These are phyloP conservation scores for Cladosporium phlei DNA, from an alignment of 2,329 filamentous ascomycete genomes.

Conservation along the genomic window DNA sequence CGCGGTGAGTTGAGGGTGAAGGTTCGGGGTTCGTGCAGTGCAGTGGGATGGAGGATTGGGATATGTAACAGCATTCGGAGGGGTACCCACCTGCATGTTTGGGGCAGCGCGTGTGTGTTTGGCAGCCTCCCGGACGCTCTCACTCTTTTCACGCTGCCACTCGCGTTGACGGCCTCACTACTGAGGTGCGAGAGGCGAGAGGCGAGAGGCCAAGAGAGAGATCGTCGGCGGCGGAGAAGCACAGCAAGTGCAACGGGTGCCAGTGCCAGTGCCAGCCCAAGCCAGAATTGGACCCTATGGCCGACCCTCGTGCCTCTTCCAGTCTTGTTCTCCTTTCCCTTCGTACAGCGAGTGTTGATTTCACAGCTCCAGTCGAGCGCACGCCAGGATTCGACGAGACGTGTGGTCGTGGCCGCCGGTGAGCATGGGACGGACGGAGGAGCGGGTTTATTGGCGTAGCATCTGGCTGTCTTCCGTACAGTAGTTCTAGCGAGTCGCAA, in stretches of 20 bases:
- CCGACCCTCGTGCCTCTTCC: too few relatives aligned
- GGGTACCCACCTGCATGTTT: conserved; percentile 12
- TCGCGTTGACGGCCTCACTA: not conserved
- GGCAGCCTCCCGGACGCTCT: not conserved
- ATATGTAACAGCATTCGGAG: too few relatives aligned
- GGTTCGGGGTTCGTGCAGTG: not conserved
- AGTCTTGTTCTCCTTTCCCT: too few relatives aligned
- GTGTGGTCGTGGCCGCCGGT: too few relatives aligned
- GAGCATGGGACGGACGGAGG: too few relatives aligned
- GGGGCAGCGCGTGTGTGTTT: not conserved
- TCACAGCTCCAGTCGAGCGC: not conserved
- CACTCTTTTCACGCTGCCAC: not conserved
- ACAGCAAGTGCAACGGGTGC: conserved; percentile 2
- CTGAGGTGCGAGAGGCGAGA: not conserved
- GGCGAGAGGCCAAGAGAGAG: not conserved
- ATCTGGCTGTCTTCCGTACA: too few relatives aligned
- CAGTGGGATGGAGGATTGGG: not conserved
- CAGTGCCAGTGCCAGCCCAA: conserved; percentile 3
- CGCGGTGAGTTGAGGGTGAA: not conserved
- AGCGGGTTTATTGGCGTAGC: too few relatives aligned
- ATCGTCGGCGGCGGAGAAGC: conserved; percentile 6
- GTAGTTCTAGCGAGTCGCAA: too few relatives aligned
- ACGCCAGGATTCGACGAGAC: too few relatives aligned
- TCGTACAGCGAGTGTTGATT: not conserved
- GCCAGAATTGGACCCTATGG: conserved; percentile 4